Conservation (phyloP, 257 asterid genomes). For the Scutellaria barbata region DNA sequence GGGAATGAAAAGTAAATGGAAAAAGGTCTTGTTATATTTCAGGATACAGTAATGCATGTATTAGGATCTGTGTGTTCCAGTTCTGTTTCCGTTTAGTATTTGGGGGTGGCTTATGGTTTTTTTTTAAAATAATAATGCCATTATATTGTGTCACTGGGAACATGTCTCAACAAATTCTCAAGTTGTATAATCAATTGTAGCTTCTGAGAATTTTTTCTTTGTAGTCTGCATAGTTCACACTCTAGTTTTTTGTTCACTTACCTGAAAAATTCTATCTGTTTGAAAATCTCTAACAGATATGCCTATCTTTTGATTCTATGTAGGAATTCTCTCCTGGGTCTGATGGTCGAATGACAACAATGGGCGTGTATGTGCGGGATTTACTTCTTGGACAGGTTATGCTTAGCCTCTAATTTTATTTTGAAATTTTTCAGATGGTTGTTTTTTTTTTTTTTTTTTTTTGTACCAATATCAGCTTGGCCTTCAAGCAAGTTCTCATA, state of each 20-base stretch:
- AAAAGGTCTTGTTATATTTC: conserved; percentile 35
- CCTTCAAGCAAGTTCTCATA: conserved; percentile 18
- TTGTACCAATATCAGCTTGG: not conserved
- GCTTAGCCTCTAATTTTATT: not conserved
- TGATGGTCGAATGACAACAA: conserved; percentile 84
- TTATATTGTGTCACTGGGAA: not conserved
- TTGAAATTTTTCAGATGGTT: not conserved
- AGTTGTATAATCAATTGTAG: not conserved
- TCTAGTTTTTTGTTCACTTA: conserved; percentile 16
- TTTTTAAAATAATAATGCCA: not conserved
- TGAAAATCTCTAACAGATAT: conserved; percentile 6
- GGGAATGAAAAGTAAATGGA: conserved; percentile 40
- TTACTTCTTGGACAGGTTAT: conserved; percentile 94
- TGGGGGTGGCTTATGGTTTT: not conserved
- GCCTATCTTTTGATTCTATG: conserved; percentile 28
- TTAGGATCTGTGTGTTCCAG: conserved; percentile 22
- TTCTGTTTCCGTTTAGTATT: conserved; percentile 19
- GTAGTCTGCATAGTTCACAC: not conserved
- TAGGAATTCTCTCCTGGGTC: conserved; percentile 95
- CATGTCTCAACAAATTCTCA: not conserved
- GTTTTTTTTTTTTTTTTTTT: no score
- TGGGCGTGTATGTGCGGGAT: conserved; percentile 87
- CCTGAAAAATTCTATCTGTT: not conserved
- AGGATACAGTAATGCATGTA: conserved; percentile 19
- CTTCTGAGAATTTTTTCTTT: not conserved